Conservation (phyloP, 352 stramenopile species). For the Phytophthora megakarya region DNA sequence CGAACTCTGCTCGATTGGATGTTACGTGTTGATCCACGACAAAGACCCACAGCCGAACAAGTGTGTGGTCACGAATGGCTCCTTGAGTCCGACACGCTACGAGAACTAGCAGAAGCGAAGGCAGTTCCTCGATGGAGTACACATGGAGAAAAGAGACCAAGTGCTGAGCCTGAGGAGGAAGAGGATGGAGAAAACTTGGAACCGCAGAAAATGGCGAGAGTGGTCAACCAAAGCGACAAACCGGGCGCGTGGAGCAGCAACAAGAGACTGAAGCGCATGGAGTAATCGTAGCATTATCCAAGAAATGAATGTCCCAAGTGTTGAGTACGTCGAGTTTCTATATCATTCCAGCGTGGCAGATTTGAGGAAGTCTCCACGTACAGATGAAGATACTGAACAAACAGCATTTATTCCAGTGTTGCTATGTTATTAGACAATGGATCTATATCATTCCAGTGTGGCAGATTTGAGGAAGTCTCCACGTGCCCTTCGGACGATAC, state of each 20-base stretch:
- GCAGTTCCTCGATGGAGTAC: constrained; percentile 15
- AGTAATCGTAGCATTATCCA: neutral
- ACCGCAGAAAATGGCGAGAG: constrained; percentile 37
- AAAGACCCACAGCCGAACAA: constrained; percentile 42
- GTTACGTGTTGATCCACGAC: constrained; percentile 39
- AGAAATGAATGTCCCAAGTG: constrained; percentile 9
- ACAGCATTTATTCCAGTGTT: too few relatives aligned
- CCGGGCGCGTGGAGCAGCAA: constrained; percentile 20
- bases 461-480: too few relatives aligned
- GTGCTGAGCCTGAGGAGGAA: constrained; percentile 20
- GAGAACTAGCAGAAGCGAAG: neutral
- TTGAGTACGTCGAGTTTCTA: neutral
- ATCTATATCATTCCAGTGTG: neutral
- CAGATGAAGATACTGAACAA: too few relatives aligned
- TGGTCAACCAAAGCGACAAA: constrained; percentile 7
- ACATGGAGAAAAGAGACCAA: constrained; percentile 20
- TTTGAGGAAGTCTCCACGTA: too few relatives aligned
- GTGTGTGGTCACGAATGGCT: constrained; percentile 56
- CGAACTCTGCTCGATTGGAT: constrained; percentile 45
- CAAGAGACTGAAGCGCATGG: constrained; percentile 27
- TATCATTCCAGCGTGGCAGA: neutral
- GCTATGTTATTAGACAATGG: too few relatives aligned
- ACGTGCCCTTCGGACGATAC: too few relatives aligned
- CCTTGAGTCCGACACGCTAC: neutral
- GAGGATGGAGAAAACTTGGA: constrained; percentile 27